Conservation (phyloP, 495 filamentous ascomycete species). For the Tetracladium setigerum region DNA sequence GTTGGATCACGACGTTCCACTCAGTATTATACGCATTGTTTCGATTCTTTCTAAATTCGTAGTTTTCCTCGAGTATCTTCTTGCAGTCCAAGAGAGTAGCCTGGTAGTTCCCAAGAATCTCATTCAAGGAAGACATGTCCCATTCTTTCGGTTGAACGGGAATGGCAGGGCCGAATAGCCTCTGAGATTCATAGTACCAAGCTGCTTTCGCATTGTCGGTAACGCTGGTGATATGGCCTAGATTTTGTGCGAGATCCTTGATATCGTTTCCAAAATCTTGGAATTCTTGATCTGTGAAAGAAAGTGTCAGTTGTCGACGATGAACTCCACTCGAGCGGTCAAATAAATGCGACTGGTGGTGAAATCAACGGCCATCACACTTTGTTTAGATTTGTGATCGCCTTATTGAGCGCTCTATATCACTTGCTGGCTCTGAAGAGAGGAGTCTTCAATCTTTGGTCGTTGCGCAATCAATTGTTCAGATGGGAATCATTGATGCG, state of each 20-base stretch:
- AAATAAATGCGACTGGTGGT: not conserved
- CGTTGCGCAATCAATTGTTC: too few species aligned
- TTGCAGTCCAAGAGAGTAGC: constrained; percentile 19
- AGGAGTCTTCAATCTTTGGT: not conserved
- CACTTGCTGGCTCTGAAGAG: not conserved
- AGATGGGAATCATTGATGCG: too few species aligned
- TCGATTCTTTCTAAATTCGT: constrained; percentile 7
- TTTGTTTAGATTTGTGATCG: too few species aligned
- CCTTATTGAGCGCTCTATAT: too few species aligned
- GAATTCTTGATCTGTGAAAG: constrained; percentile 14
- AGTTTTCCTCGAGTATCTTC: constrained; percentile 17
- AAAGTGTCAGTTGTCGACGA: not conserved
- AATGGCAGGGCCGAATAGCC: not conserved
- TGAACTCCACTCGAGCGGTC: not conserved
- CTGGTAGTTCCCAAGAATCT: constrained; percentile 22
- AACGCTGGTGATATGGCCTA: constrained; percentile 10
- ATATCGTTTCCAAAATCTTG: constrained; percentile 18
- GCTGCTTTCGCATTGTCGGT: constrained; percentile 12
- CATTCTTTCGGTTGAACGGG: constrained; percentile 5
- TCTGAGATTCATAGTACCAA: constrained; percentile 5
- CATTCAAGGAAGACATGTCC: constrained; percentile 11
- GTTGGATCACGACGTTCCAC: constrained; percentile 18
- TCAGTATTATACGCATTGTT: constrained; percentile 15
- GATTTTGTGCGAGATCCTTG: constrained; percentile 17
- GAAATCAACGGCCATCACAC: too few species aligned